Base-by-base conservation (phyloP, 306 rosid species). In the Lotus japonicus region DNA sequence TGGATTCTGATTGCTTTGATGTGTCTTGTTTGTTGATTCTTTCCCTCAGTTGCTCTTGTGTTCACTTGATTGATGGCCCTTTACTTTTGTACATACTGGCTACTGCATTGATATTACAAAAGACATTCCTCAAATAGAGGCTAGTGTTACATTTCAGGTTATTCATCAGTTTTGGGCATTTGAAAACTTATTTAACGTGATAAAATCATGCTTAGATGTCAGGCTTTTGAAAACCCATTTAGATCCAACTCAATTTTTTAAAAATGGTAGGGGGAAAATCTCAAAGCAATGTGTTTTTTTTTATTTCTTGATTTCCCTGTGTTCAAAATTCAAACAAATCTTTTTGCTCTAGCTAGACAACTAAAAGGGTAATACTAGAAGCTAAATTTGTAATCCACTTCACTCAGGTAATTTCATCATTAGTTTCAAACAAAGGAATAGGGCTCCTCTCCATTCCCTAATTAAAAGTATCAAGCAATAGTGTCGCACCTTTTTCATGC, bases 1-100 rank as follows among this genome's bases (percentile, higher is more conserved):
- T 57, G 55, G 31, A 57, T 33, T 52, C 55, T 73, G 51, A 63
- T 4, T 69, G 9, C 4, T 79, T 74, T 49, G 44, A 42, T 56
- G 41, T 63, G 68, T 57, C 49, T 33, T 9, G 42, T n/a, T 75
- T 70, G 66, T 31, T 17, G 28, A 19, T n/a, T n/a, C n/a, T n/a
- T n/a, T n/a, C n/a, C n/a, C 39, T 28, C 46, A 21, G 59, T 45
- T 1, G 8, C 46, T 21, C 44, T 0, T 33, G 11, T n/a, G 61
- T 46, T 70, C 35, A 31, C 28, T 52, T 33, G 39, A 59, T 53
- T 31, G 39, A 45, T 51, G 33, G n/a, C n/a, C 41, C 21, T 3
- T 38, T 38, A 6, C 38, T 15, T 48, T 54, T 71, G 65, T 44
- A 46, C 63, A 12, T 6, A 15, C 64, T 52, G 2, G 44, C 33